Conservation (phyloP, 331 rosid genomes). For the Erythrophleum ivorense region DNA sequence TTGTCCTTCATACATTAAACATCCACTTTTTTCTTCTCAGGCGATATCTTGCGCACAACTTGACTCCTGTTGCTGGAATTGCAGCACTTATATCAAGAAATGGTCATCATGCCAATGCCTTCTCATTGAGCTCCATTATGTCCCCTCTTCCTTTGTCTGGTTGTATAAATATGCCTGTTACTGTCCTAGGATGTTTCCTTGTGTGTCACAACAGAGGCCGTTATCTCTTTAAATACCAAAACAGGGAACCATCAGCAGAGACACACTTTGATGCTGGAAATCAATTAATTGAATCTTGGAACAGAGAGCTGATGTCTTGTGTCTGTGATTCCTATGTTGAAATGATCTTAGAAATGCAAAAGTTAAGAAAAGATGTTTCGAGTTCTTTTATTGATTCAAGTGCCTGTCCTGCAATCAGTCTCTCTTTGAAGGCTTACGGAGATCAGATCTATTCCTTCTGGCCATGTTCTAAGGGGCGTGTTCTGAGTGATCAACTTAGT, state of each 20-base stretch:
- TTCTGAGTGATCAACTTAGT: slow-evolving; percentile 50
- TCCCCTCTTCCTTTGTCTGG: slow-evolving; percentile 93
- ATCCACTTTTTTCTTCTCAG: slow-evolving; percentile 53
- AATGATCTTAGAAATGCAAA: slow-evolving; percentile 81
- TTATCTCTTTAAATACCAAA: slow-evolving; percentile 84
- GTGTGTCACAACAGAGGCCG: slow-evolving; percentile 93
- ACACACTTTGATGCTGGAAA: slow-evolving; percentile 76
- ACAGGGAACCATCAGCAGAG: slow-evolving; percentile 56
- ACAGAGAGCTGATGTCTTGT: slow-evolving; percentile 94
- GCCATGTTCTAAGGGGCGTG: slow-evolving; percentile 66
- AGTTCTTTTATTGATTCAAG: slow-evolving; percentile 69
- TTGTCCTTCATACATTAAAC: not conserved
- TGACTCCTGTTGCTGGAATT: slow-evolving; percentile 97
- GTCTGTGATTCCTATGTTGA: slow-evolving; percentile 92
- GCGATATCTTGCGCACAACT: slow-evolving; percentile 92
- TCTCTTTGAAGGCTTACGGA: slow-evolving; percentile 76
- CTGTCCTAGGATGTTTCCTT: slow-evolving; percentile 85
- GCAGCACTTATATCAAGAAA: slow-evolving; percentile 90
- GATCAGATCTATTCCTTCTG: slow-evolving; percentile 87
- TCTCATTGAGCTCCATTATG: slow-evolving; percentile 69
- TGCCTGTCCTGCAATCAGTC: slow-evolving; percentile 55
- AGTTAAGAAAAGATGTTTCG: slow-evolving; percentile 70
- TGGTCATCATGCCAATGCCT: slow-evolving; percentile 67
- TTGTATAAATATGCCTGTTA: slow-evolving; percentile 69
- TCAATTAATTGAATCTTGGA: slow-evolving; percentile 89